These are phyloP conservation scores for Penicillium paxilli DNA, from an alignment of 495 filamentous ascomycete genomes.

Conservation along the genomic window DNA sequence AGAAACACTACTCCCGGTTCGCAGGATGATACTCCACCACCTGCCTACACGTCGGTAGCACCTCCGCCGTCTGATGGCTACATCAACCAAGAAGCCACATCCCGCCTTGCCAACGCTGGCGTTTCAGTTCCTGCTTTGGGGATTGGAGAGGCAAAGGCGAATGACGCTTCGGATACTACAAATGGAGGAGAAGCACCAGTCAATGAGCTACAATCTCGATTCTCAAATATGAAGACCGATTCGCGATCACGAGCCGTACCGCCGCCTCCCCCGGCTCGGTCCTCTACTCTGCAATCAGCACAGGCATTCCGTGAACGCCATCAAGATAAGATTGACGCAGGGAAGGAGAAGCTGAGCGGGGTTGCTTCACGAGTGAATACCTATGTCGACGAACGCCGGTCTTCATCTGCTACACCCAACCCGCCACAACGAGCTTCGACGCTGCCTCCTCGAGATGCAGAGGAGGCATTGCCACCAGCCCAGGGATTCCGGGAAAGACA, in stretches of 20 bases:
- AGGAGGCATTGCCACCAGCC: slow-evolving; percentile 3
- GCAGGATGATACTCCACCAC: slow-evolving; percentile 50
- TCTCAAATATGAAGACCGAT: slow-evolving; percentile 55
- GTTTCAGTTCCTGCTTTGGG: slow-evolving; percentile 80
- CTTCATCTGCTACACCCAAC: slow-evolving; percentile 31
- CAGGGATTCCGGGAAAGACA: slow-evolving; percentile 39
- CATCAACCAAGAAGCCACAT: slow-evolving; percentile 69
- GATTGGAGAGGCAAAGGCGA: slow-evolving; percentile 51
- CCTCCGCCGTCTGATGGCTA: slow-evolving; percentile 34
- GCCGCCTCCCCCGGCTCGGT: slow-evolving; percentile 38
- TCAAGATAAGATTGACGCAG: slow-evolving; percentile 66
- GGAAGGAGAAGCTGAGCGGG: slow-evolving; percentile 58
- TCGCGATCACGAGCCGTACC: slow-evolving; percentile 20
- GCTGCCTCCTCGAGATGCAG: neutral
- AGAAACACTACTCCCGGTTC: slow-evolving; percentile 53
- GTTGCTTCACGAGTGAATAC: slow-evolving; percentile 40
- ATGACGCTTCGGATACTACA: neutral
- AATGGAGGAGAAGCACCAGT: slow-evolving; percentile 42
- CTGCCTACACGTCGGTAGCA: slow-evolving; percentile 45
- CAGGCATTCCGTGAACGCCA: slow-evolving; percentile 57
- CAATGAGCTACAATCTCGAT: slow-evolving; percentile 67
- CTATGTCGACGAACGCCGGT: slow-evolving; percentile 35
- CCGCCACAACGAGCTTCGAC: slow-evolving; percentile 3
- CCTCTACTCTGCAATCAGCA: slow-evolving; percentile 38
- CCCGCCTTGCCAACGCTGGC: slow-evolving; percentile 71